Evolutionary conservation across 192 early-diverging fungal genomes (phyloP).

Genomic region (Umbelopsis ramanniana): DNA sequence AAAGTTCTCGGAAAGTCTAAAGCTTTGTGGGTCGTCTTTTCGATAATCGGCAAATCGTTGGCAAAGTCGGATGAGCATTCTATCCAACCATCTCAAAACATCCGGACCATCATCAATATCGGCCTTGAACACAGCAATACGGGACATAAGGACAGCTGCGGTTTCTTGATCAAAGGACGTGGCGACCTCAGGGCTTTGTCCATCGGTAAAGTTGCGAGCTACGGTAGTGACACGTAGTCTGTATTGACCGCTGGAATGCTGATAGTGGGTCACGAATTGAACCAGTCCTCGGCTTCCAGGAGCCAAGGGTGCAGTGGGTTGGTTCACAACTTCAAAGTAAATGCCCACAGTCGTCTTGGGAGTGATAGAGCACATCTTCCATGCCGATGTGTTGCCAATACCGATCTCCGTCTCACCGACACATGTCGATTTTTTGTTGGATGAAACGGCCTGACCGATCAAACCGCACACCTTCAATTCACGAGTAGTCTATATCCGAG

Average conservation of each 20-base stretch:
- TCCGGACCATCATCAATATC: slow-evolving; percentile 97
- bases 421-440: slow-evolving; percentile 85
- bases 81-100: slow-evolving; percentile 96
- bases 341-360: slow-evolving; percentile 85
- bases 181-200: slow-evolving; percentile 81
- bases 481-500: slow-evolving; percentile 74
- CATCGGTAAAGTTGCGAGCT: slow-evolving; percentile 84
- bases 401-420: slow-evolving; percentile 99
- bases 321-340: slow-evolving; percentile 97
- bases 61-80: slow-evolving; percentile 98
- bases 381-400: slow-evolving; percentile 92
- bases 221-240: slow-evolving; percentile 95
- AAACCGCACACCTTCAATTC: slow-evolving; percentile 96
- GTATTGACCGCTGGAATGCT: slow-evolving; percentile 89
- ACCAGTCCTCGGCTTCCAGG: slow-evolving; percentile 87
- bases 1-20: slow-evolving; percentile 91
- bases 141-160: slow-evolving; percentile 94
- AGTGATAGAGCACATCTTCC: slow-evolving; percentile 91
- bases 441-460: slow-evolving; percentile 94
- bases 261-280: slow-evolving; percentile 96
- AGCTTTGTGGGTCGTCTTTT: slow-evolving; percentile 92
- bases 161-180: slow-evolving; percentile 98
- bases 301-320: slow-evolving; percentile 79
- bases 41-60: slow-evolving; percentile 96
- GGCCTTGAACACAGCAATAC: slow-evolving; percentile 95